phyloP scores from a whole-genome alignment of 2,329 filamentous ascomycete genomes.

The Cercospora berteroae region DNA sequence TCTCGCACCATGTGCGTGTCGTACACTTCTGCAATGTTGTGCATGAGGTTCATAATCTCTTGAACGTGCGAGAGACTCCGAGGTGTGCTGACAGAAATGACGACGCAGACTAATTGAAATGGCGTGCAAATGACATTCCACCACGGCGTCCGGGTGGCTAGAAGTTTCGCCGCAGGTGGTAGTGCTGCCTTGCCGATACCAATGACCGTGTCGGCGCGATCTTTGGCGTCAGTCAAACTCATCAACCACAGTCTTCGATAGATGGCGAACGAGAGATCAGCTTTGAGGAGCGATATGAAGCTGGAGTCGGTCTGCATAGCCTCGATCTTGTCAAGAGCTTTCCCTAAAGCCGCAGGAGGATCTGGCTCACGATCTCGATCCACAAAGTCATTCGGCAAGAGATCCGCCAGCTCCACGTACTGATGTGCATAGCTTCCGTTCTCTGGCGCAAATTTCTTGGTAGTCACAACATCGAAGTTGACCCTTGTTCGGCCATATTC shows the following conservation, averaged over 20 bases:
- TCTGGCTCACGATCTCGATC: constrained; percentile 37
- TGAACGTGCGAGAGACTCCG: constrained; percentile 39
- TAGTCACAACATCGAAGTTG: constrained; percentile 48
- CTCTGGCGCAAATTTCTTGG: constrained; percentile 36
- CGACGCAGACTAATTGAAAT: constrained; percentile 46
- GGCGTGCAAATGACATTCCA: constrained; percentile 46
- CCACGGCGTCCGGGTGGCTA: constrained; percentile 41
- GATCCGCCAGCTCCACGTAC: constrained; percentile 36
- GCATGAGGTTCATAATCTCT: constrained; percentile 41
- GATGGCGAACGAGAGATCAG: constrained; percentile 53
- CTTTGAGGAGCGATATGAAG: constrained; percentile 50
- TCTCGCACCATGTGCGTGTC: constrained; percentile 41
- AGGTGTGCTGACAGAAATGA: constrained; percentile 43
- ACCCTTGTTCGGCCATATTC: constrained; percentile 57
- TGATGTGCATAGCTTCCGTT: constrained; percentile 32
- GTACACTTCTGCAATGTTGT: constrained; percentile 39
- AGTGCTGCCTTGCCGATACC: constrained; percentile 38
- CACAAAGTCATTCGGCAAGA: constrained; percentile 38
- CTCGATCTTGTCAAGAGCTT: constrained; percentile 36
- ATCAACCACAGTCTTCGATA: constrained; percentile 45
- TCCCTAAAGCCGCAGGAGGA: constrained; percentile 36
- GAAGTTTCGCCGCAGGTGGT: constrained; percentile 37
- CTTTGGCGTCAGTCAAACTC: constrained; percentile 40
- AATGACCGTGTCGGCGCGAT: constrained; percentile 40
- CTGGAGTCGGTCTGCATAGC: constrained; percentile 36